These are phyloP conservation scores for Bjerkandera adusta DNA, from an alignment of 1,284 basidiomycete species.

Conservation along the genomic window DNA sequence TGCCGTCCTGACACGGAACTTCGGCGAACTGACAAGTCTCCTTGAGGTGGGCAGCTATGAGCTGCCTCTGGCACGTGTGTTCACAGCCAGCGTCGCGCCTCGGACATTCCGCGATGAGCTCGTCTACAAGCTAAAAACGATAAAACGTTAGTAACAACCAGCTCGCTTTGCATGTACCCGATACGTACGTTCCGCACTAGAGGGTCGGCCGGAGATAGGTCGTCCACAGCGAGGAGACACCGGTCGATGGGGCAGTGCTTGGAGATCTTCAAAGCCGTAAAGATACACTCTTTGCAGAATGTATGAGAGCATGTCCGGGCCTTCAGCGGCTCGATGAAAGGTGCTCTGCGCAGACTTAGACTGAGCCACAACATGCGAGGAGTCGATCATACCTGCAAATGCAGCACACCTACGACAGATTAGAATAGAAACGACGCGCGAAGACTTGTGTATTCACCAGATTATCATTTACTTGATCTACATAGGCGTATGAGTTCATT, in stretches of 20 bases:
- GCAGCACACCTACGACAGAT: slow-evolving; percentile 61
- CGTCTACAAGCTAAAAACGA: slow-evolving; percentile 71
- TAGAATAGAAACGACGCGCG: neutral
- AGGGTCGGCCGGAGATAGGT: slow-evolving; percentile 61
- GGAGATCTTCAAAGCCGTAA: slow-evolving; percentile 58
- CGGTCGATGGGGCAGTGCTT: slow-evolving; percentile 84
- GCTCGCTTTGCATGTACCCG: slow-evolving; percentile 2
- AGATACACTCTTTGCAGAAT: slow-evolving; percentile 79
- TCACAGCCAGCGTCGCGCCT: slow-evolving; percentile 58
- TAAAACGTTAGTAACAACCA: slow-evolving; percentile 8
- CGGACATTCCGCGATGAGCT: slow-evolving; percentile 74
- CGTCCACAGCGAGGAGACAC: slow-evolving; percentile 49
- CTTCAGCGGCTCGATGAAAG: slow-evolving; percentile 73
- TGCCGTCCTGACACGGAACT: slow-evolving; percentile 49
- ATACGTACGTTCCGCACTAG: slow-evolving; percentile 70
- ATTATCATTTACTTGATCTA: slow-evolving; percentile 55
- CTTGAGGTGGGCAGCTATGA: slow-evolving; percentile 61
- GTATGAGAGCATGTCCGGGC: slow-evolving; percentile 79
- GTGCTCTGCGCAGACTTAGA: slow-evolving; percentile 30
- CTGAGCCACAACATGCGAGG: neutral
- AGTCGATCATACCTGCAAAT: slow-evolving; percentile 65
- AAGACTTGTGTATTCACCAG: slow-evolving; percentile 38
- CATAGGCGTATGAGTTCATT: slow-evolving; percentile 39
- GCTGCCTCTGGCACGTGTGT: slow-evolving; percentile 66
- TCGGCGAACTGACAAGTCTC: slow-evolving; percentile 59